Base-by-base conservation (phyloP, 495 filamentous ascomycete genomes). In the Lasiosphaeria miniovina region DNA sequence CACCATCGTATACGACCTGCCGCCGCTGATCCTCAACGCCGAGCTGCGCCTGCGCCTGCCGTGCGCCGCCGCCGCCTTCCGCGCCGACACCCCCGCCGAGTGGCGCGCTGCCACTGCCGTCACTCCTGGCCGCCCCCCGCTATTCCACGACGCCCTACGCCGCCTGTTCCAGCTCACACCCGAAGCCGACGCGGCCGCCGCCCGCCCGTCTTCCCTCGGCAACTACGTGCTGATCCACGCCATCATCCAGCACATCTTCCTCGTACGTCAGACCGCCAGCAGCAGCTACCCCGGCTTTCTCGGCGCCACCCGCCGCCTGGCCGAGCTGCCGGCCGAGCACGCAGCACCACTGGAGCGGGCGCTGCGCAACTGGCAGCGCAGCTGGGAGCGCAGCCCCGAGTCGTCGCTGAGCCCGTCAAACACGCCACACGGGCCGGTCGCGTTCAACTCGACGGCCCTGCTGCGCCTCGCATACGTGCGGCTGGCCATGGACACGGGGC, bases 211-310 rank as follows among this genome's bases (percentile, higher is more conserved):
- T 1, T 79, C 81, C 4, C 73, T 83, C 9, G 77, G 79, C 0
- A 82, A 81, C 57, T 82, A 84, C 60, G 76, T 84, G 54, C 69
- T 82, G 6, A 81, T 84, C 33, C 79, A 82, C 61, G 80, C 77
- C 31, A 65, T 84, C 10, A 79, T 82, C 40, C 54, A 56, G 24
- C 54, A 56, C 32, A 56, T 49, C 40, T 56, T 56, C 33, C 32
- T 56, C 24, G 40, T 49, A 17, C 54, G 54, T 8, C 52, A 54
- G 17, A 56, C 43, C 3, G 54, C 54, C 4, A 17, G 41, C 41
- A 34, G 54, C 33, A 17, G 54, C 9, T 56, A 24, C 24, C 24
- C 24, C 24, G 24, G 2, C 24, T 24, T 24, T 24, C 24, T 56
- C 54, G 9, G 10, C 14, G 7, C 36, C 4, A 12, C 52, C 52